Evolutionary conservation across 2,329 filamentous ascomycete genomes (phyloP).

Genomic region (Arthrocladium fulminans): DNA sequence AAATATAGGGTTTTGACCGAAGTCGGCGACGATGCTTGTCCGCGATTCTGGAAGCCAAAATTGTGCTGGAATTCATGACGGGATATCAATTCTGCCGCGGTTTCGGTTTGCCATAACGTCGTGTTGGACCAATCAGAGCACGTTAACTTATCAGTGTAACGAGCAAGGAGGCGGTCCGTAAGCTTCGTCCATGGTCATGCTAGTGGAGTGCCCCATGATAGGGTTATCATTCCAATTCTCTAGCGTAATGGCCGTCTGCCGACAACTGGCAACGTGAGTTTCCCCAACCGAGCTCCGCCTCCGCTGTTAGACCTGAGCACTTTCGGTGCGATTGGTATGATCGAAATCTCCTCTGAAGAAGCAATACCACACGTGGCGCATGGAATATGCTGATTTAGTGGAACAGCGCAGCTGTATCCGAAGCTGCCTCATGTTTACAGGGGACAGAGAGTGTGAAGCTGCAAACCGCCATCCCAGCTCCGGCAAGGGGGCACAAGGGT

Average conservation of each 20-base stretch:
- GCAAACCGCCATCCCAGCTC: no score
- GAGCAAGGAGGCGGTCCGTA: neutral
- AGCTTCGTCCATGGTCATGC: neutral
- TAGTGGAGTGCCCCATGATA: neutral
- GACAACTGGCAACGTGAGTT: neutral
- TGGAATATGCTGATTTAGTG: neutral
- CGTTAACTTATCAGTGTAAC: slow-evolving; percentile 5
- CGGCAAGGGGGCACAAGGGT: no score
- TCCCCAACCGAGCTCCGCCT: neutral
- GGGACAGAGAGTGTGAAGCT: no score
- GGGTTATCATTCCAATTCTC: neutral
- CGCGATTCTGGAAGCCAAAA: neutral
- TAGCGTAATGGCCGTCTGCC: neutral
- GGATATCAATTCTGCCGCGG: neutral
- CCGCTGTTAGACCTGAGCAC: neutral
- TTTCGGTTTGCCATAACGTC: slow-evolving; percentile 9
- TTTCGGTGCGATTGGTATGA: neutral
- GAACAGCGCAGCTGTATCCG: neutral
- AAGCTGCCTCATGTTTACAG: neutral
- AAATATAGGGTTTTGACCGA: neutral
- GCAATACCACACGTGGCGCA: neutral
- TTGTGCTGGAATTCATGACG: neutral
- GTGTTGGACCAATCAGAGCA: slow-evolving; percentile 2
- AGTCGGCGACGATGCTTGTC: neutral
- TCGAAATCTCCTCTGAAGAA: neutral